These are phyloP conservation scores for Kuraishia floccosa DNA, from an alignment of 805 yeast genomes.

Conservation along the genomic window DNA sequence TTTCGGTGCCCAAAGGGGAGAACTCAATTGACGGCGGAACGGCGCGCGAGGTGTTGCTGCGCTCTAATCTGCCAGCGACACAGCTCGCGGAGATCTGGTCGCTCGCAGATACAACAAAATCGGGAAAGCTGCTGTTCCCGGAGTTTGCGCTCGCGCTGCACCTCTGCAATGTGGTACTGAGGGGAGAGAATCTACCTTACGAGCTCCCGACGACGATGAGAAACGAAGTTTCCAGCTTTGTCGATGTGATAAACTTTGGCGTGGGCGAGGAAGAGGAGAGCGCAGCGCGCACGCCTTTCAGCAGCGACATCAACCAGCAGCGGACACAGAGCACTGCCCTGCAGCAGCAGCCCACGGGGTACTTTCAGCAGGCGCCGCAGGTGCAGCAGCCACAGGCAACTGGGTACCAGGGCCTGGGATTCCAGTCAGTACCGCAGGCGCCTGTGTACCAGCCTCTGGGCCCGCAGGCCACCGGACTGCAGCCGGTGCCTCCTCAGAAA, in stretches of 20 bases:
- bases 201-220: constrained; percentile 59
- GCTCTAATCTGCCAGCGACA: constrained; percentile 67
- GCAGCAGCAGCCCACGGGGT: constrained; percentile 19
- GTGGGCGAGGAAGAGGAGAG: constrained; percentile 39
- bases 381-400: constrained; percentile 12
- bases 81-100: constrained; percentile 85
- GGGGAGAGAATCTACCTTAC: constrained; percentile 70
- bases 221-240: constrained; percentile 82
- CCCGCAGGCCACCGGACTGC: constrained; percentile 40
- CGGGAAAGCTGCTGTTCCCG: constrained; percentile 82
- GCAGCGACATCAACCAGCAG: constrained; percentile 6
- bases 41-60: constrained; percentile 69
- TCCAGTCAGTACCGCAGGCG: too few species aligned
- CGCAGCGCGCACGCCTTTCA: constrained; percentile 5
- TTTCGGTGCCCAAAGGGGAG: constrained; percentile 66
- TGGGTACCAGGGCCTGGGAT: constrained; percentile 6
- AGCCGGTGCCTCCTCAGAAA: constrained; percentile 16
- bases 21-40: constrained; percentile 56
- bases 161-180: constrained; percentile 65
- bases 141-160: constrained; percentile 91
- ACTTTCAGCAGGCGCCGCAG: constrained; percentile 11
- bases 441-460: constrained; percentile 20
- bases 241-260: constrained; percentile 76
- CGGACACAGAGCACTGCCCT: constrained; percentile 7
- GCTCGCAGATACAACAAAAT: constrained; percentile 76